Conservation (phyloP, 2,329 filamentous ascomycete genomes). For the Diaporthe sp. region DNA sequence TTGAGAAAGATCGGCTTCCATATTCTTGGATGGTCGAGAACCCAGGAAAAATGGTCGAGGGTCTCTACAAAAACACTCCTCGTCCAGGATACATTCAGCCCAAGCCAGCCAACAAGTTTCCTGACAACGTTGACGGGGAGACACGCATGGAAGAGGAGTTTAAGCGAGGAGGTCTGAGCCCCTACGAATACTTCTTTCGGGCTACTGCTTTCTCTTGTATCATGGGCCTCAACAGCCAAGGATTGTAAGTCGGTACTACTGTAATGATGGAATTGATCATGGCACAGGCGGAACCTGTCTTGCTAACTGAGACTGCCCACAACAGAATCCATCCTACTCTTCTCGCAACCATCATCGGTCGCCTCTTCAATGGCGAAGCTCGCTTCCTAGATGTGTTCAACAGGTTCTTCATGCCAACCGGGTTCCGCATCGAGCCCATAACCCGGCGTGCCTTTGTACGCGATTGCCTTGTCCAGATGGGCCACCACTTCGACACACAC, state of each 20-base stretch:
- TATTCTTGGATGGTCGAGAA: constrained; percentile 33
- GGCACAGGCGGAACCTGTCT: rapidly evolving
- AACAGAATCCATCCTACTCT: not conserved
- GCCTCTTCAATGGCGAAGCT: constrained; percentile 15
- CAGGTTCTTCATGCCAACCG: constrained; percentile 11
- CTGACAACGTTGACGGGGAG: not conserved
- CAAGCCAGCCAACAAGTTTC: too few relatives aligned
- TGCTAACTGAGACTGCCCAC: not conserved
- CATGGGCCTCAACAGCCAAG: constrained; percentile 4
- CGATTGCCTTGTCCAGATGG: not conserved
- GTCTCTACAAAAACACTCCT: not conserved
- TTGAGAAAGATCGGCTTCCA: not conserved
- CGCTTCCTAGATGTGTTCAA: constrained; percentile 6
- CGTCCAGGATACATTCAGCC: not conserved
- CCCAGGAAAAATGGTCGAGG: not conserved
- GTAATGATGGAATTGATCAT: not conserved
- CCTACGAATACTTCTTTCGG: not conserved
- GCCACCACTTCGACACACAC: not conserved
- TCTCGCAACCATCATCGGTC: constrained; percentile 15
- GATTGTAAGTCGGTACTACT: not conserved
- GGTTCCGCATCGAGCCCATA: not conserved
- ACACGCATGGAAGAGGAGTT: constrained; percentile 10
- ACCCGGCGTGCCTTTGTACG: not conserved
- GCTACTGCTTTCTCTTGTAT: constrained; percentile 8
- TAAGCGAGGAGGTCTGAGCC: not conserved